phyloP scores from a whole-genome alignment of 169 alveolate genomes.

The Eimeria zaria region DNA sequence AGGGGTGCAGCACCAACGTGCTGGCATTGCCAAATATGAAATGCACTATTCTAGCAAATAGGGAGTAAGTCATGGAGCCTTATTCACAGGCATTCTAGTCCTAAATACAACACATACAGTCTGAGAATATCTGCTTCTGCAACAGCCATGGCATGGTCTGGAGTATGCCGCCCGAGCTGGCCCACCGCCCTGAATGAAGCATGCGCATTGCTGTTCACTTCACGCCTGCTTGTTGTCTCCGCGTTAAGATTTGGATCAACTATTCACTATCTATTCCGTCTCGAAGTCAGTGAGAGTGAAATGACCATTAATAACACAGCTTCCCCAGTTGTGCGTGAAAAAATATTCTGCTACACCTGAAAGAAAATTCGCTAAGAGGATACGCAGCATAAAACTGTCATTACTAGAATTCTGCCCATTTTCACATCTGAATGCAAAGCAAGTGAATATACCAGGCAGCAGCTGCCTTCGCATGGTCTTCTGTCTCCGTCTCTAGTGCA shows the following conservation, averaged over 20 bases:
- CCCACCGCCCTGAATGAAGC: slow-evolving; percentile 90
- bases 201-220: neutral
- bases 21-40: neutral
- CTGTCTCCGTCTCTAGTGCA: slow-evolving; percentile 96
- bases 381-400: neutral
- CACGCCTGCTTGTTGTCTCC: neutral
- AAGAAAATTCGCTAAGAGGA: neutral
- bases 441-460: slow-evolving; percentile 92
- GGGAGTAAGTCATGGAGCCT: neutral
- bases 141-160: slow-evolving; percentile 97
- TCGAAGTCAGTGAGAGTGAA: too few relatives aligned
- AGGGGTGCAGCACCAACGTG: neutral
- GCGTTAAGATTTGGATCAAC: neutral
- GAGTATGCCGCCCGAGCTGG: slow-evolving; percentile 96
- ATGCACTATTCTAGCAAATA: neutral
- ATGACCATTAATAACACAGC: neutral
- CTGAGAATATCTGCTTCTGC: slow-evolving; percentile 96
- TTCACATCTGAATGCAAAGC: too few relatives aligned
- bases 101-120: neutral
- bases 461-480: slow-evolving; percentile 96
- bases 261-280: neutral
- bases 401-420: too few relatives aligned
- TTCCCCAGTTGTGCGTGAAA: neutral
- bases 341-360: neutral
- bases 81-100: neutral